Percentiles rank a stretch among this genome's conserved stretches.
phyloP scores from a whole-genome alignment of 1,284 basidiomycete genomes.

The Cutaneotrichosporon cyanovorans region DNA sequence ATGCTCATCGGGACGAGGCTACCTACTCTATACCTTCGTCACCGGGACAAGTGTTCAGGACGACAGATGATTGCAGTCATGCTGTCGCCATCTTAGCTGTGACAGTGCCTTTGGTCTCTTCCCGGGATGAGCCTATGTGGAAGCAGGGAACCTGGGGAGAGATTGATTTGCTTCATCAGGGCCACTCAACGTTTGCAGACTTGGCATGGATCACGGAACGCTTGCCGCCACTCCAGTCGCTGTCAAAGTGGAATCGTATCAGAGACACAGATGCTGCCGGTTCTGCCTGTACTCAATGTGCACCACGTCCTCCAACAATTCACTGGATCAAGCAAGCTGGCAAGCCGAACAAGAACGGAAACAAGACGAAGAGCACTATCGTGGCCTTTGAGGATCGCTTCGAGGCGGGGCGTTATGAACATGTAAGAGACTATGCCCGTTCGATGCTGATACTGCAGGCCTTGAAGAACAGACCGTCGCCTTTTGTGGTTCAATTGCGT shows the following conservation, averaged over 20 bases:
- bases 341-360: constrained; percentile 37
- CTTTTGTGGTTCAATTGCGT: constrained; percentile 80
- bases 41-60: constrained; percentile 52
- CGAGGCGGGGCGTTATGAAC: constrained; percentile 77
- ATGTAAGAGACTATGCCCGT: constrained; percentile 20
- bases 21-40: constrained; percentile 58
- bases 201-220: constrained; percentile 81
- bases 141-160: constrained; percentile 58
- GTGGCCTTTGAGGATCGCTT: constrained; percentile 68
- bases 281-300: constrained; percentile 60
- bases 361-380: constrained; percentile 35
- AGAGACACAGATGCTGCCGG: constrained; percentile 23
- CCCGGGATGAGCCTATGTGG: constrained; percentile 69
- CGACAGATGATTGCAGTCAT: constrained; percentile 57
- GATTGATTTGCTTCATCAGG: constrained; percentile 76
- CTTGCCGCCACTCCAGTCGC: constrained; percentile 62
- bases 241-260: constrained; percentile 57
- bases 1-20: constrained; percentile 52
- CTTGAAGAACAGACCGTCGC: constrained; percentile 74
- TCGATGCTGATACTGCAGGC: constrained; percentile 47
- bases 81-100: constrained; percentile 74
- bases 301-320: constrained; percentile 66
- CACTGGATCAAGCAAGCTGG: constrained; percentile 57
- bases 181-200: constrained; percentile 62
- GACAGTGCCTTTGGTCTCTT: constrained; percentile 57